Percentiles rank a stretch among this genome's conserved stretches.
Conservation (phyloP, 257 asterid genomes). For the Linderniella brevidens region DNA sequence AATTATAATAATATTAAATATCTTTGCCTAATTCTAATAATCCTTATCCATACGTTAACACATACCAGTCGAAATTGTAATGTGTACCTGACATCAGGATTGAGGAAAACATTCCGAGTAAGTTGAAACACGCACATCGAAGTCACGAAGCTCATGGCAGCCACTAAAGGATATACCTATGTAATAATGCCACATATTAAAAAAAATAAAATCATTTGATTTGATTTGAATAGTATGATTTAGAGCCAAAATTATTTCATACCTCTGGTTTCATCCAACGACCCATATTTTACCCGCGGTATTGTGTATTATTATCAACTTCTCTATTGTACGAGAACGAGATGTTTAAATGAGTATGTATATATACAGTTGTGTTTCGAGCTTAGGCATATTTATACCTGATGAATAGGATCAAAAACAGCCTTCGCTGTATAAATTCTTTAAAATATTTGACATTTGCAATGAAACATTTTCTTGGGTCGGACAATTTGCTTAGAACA, state of each 20-base stretch:
- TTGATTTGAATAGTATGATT: no score
- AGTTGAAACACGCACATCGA: slow-evolving; percentile 68
- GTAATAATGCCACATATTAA: no score
- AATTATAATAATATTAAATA: no score
- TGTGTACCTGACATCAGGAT: slow-evolving; percentile 65
- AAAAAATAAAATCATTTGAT: neutral
- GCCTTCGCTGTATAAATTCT: no score
- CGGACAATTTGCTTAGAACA: neutral
- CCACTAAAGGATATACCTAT: slow-evolving; percentile 75
- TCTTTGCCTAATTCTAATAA: no score
- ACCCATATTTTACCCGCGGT: slow-evolving; percentile 25
- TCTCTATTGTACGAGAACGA: no score
- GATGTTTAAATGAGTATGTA: no score
- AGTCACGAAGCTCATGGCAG: slow-evolving; percentile 63
- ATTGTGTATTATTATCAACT: no score
- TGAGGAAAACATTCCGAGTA: slow-evolving; percentile 40
- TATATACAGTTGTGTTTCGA: no score
- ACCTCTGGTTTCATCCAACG: slow-evolving; percentile 91
- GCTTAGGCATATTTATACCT: no score
- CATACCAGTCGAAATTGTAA: neutral
- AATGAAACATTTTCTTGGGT: slow-evolving; percentile 4
- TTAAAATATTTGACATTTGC: slow-evolving; percentile 8
- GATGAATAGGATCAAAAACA: no score
- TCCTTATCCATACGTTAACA: no score
- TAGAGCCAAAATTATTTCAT: neutral